Conservation (phyloP, 768 basidiomycete species). For the Leucogyrophana mollusca region DNA sequence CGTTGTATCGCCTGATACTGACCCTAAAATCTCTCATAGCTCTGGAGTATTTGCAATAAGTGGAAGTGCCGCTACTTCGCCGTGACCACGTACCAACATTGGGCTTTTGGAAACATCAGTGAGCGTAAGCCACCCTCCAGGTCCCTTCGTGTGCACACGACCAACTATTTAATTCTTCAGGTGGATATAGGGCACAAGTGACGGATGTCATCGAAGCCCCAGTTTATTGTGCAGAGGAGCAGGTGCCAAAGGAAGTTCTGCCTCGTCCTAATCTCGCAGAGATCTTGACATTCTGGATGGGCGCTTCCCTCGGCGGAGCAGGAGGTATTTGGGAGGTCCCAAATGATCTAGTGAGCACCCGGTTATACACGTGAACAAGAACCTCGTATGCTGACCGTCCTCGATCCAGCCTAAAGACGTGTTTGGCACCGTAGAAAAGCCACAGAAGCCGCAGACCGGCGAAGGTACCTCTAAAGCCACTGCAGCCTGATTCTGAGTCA, state of each 20-base stretch:
- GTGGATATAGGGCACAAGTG: conserved; percentile 6
- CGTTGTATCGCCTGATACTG: neutral
- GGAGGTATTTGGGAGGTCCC: neutral
- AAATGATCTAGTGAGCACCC: too few relatives aligned
- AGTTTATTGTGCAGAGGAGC: conserved; percentile 6
- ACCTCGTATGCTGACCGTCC: too few relatives aligned
- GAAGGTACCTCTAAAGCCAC: too few relatives aligned
- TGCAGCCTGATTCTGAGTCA: too few relatives aligned
- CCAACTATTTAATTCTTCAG: conserved; percentile 1
- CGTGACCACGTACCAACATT: conserved; percentile 14
- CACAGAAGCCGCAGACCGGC: too few relatives aligned
- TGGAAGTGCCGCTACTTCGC: conserved; percentile 11
- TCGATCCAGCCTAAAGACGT: too few relatives aligned
- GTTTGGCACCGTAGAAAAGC: too few relatives aligned
- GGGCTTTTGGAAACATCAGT: conserved; percentile 15
- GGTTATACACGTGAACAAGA: too few relatives aligned
- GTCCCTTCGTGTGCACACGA: neutral
- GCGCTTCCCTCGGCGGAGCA: conserved; percentile 1
- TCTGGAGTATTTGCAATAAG: conserved; percentile 14
- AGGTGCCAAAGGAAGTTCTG: neutral
- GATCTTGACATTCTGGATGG: conserved; percentile 10
- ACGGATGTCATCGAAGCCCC: conserved; percentile 10
- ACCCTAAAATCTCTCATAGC: neutral
- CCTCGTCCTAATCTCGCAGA: conserved; percentile 12
- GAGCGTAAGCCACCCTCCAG: neutral